Conservation (phyloP, 306 rosid species). For the Erythrophleum fordii region DNA sequence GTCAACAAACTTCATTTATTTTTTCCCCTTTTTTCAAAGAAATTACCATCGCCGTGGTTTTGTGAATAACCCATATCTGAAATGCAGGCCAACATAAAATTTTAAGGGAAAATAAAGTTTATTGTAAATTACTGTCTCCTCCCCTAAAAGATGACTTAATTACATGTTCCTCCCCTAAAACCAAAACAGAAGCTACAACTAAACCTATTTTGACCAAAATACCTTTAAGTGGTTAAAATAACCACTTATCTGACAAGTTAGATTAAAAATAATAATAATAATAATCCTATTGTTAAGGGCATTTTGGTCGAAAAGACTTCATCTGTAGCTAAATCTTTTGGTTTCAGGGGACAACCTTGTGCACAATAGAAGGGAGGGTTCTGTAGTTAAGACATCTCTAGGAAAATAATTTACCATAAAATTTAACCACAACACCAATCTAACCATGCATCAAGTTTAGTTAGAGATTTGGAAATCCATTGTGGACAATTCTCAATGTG, state of each 20-base stretch:
- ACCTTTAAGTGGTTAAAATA: not conserved
- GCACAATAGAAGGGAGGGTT: not conserved
- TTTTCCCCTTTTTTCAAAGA: not conserved
- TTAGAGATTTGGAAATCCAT: not conserved
- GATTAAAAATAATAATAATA: not conserved
- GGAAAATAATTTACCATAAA: not conserved
- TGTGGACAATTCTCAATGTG: not conserved
- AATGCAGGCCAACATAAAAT: constrained; percentile 11
- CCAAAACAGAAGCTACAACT: not conserved
- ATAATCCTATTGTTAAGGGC: not conserved
- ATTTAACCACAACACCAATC: not conserved
- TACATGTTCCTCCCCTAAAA: not conserved
- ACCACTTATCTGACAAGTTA: not conserved
- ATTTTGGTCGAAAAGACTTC: not conserved
- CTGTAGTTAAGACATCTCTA: not conserved
- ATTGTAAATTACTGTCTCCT: not conserved
- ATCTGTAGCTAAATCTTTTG: not conserved
- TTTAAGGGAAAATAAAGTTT: not conserved
- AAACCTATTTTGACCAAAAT: not conserved
- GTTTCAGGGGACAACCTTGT: not conserved
- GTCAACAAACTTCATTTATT: not conserved
- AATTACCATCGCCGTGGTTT: not conserved
- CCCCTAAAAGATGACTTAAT: not conserved
- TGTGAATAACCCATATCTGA: not conserved
- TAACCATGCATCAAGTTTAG: not conserved